A percentile compares a stretch with the other conserved stretches of the same genome.
Evolutionary conservation across 768 basidiomycete species (phyloP).

Genomic region (Lentinus brumalis): DNA sequence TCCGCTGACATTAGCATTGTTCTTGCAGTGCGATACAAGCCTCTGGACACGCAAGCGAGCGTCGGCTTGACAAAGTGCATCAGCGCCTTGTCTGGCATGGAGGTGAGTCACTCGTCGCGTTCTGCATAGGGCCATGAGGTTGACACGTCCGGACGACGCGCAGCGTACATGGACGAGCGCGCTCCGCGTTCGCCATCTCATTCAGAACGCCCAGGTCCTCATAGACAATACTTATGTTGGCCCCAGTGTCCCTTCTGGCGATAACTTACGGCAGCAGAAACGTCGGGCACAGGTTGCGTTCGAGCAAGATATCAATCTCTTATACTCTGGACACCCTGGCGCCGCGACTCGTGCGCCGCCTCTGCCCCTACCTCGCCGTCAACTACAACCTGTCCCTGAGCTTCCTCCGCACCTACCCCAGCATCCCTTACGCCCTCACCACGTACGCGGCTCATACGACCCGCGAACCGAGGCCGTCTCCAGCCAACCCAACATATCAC

Average conservation of each 20-base stretch:
- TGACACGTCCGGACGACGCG: background rate
- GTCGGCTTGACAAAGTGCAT: slow-evolving; percentile 67
- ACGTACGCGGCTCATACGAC: no score
- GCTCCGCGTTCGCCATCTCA: slow-evolving; percentile 63
- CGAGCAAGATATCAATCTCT: slow-evolving; percentile 8
- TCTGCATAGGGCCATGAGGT: background rate
- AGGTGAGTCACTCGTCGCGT: slow-evolving; percentile 42
- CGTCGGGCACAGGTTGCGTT: slow-evolving; percentile 16
- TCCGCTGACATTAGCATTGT: slow-evolving; percentile 7
- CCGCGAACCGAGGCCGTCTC: no score
- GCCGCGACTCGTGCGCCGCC: background rate
- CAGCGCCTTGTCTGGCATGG: slow-evolving; percentile 64
- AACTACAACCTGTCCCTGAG: no score
- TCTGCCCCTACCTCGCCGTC: background rate
- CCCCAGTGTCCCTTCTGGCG: background rate
- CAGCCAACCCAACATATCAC: background rate
- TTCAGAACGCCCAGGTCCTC: slow-evolving; percentile 68
- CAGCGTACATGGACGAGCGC: slow-evolving; percentile 74
- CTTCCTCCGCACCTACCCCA: background rate
- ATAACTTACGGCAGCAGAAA: slow-evolving; percentile 2
- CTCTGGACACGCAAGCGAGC: slow-evolving; percentile 70
- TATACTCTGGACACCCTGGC: background rate
- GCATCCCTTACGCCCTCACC: background rate
- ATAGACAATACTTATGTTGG: slow-evolving; percentile 33
- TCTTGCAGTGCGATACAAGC: slow-evolving; percentile 61